phyloP scores from a whole-genome alignment of 345 rosid species.

The Melaleuca alternifolia region DNA sequence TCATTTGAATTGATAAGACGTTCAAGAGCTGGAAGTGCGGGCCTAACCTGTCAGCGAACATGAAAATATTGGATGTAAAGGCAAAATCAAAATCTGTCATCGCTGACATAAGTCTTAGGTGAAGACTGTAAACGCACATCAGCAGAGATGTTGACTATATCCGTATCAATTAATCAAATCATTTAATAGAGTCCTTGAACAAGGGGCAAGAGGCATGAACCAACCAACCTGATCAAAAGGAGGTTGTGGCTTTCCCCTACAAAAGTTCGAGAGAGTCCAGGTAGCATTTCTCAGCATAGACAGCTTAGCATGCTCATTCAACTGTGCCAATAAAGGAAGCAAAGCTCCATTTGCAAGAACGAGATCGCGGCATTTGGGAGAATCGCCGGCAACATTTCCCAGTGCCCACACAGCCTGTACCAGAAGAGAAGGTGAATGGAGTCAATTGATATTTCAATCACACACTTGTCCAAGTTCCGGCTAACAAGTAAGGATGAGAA shows the following conservation, averaged over 20 bases:
- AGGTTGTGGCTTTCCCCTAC: constrained; percentile 82
- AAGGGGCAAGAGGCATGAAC: neutral
- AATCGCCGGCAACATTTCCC: constrained; percentile 90
- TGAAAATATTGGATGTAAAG: neutral
- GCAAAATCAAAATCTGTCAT: neutral
- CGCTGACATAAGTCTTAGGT: neutral
- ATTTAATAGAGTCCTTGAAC: neutral
- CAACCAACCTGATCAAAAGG: constrained; percentile 55
- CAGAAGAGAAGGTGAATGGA: neutral
- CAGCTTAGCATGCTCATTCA: constrained; percentile 61
- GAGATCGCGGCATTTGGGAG: constrained; percentile 72
- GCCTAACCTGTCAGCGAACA: constrained; percentile 36
- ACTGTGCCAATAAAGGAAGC: constrained; percentile 50
- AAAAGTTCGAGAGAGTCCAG: constrained; percentile 82
- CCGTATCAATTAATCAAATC: neutral
- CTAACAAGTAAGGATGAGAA: neutral
- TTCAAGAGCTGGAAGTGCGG: constrained; percentile 69
- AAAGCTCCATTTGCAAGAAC: constrained; percentile 55
- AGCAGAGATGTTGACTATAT: neutral
- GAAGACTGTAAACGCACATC: neutral
- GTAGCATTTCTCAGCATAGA: constrained; percentile 89
- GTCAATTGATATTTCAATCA: neutral
- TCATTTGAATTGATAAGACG: constrained; percentile 60
- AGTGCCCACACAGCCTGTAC: constrained; percentile 80
- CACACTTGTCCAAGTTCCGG: neutral